Conservation (phyloP, 495 filamentous ascomycete genomes). For the Aspergillus homomorphus region DNA sequence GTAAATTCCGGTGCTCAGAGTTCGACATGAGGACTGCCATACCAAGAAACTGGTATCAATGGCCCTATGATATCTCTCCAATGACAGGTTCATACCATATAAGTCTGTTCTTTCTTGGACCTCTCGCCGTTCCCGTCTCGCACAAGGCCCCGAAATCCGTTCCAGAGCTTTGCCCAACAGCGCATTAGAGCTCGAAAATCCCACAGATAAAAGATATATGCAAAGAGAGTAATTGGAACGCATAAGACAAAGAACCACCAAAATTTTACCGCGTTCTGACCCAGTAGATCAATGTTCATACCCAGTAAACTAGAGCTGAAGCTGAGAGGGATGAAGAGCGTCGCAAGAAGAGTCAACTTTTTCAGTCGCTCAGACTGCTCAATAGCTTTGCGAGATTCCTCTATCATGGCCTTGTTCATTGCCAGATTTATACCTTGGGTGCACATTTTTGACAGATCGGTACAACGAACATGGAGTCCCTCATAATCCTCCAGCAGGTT, state of each 20-base stretch:
- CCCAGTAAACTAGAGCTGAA: slow-evolving; percentile 4
- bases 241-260: slow-evolving; percentile 8
- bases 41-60: too few relatives aligned
- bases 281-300: slow-evolving; percentile 5
- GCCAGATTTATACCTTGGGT: neutral
- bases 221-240: neutral
- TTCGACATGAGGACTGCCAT: too few relatives aligned
- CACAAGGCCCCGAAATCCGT: too few relatives aligned
- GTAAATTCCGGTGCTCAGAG: too few relatives aligned
- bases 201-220: slow-evolving; percentile 1
- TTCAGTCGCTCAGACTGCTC: slow-evolving; percentile 6
- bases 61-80: too few relatives aligned
- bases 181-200: neutral
- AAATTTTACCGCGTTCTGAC: neutral
- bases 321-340: slow-evolving; percentile 2
- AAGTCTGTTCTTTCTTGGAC: too few relatives aligned
- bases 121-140: too few relatives aligned
- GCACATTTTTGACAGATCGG: slow-evolving; percentile 1
- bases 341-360: slow-evolving; percentile 4
- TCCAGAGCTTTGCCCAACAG: too few relatives aligned
- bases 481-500: too few relatives aligned
- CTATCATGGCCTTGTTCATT: slow-evolving; percentile 4
- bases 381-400: slow-evolving; percentile 5
- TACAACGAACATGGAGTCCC: neutral
- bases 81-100: too few relatives aligned